Base-by-base conservation (phyloP, 1,284 basidiomycete species). In the Ganoderma leucocontextum region DNA sequence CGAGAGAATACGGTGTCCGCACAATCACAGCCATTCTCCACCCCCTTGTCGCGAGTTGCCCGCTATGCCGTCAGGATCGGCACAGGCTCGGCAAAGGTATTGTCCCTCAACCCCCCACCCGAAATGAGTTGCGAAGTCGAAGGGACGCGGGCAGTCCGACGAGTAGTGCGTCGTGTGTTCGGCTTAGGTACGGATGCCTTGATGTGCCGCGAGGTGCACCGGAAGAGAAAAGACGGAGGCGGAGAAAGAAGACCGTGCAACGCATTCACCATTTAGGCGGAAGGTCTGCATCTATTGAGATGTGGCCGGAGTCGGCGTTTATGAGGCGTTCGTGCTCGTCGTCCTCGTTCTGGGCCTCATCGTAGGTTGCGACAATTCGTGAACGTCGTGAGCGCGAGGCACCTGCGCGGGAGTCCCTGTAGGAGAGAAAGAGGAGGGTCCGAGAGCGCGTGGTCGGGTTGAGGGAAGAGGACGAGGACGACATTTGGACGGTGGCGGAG, bases 401-500 rank as follows among this genome's bases (percentile, higher is more conserved):
- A 38, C 84, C 82, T 22, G 89, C 82, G 57, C 86, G 87, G 4
- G 95, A 96, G 82, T 98, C 95, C 71, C 97, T 89, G 80, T 96
- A 96, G 12, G 96, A 98, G 68, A 98, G 91, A 81, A 98, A 99
- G 77, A 98, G 90, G 62, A 96, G 89, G 3, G 97, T 99, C 61
- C 97, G 83, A 1, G 95, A 97, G 73, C 97, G 92, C 22, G 93
- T 96, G 42, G 88, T 87, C 35, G 83, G 84, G 62, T 75, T 62
- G 62, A 69, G 72, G 41, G 77, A 77, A 49, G 78, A 76, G 64
- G 82, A 80, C 55, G 77, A 75, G 64, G 78, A 75, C 70, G 78
- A 74, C 76, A 79, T 79, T 60, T 74, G 70, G 65, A 66, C 60
- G 58, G 70, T 68, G 71, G 74, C 76, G 66, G 49, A 55, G 39